phyloP scores from a whole-genome alignment of 768 basidiomycete genomes.

The Boletus sp. region DNA sequence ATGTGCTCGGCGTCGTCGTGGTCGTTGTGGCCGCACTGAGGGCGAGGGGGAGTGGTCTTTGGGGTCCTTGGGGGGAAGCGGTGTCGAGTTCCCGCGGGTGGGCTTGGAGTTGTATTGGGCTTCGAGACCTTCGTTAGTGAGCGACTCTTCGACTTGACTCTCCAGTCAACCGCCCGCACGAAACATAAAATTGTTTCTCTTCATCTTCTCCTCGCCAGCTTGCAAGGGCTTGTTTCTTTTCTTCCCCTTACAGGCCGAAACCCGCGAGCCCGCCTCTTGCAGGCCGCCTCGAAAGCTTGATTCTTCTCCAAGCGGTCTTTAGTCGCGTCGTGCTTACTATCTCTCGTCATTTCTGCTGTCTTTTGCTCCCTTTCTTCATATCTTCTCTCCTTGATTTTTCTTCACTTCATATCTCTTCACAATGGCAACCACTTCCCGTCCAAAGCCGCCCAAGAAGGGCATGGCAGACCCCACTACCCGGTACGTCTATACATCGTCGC shows the following conservation, averaged over 20 bases:
- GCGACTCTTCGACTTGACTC: slow-evolving; percentile 31
- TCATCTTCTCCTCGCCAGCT: slow-evolving; percentile 25
- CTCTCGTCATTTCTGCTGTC: slow-evolving; percentile 35
- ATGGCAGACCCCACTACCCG: slow-evolving; percentile 49
- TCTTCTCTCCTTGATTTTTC: slow-evolving; percentile 31
- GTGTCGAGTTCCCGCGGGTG: slow-evolving; percentile 33
- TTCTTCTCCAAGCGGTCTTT: slow-evolving; percentile 22
- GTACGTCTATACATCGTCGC: slow-evolving; percentile 38
- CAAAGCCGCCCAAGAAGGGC: slow-evolving; percentile 63
- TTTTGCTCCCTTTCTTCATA: slow-evolving; percentile 24
- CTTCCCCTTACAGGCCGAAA: slow-evolving; percentile 17
- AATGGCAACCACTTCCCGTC: slow-evolving; percentile 65
- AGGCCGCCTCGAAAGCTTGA: slow-evolving; percentile 15
- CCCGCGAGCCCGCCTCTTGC: slow-evolving; percentile 19
- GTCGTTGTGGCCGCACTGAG: background rate
- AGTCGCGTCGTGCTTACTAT: slow-evolving; percentile 35
- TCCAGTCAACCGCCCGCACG: slow-evolving; percentile 26
- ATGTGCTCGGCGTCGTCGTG: background rate
- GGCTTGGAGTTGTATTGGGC: slow-evolving; percentile 22
- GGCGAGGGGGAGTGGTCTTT: slow-evolving; percentile 2
- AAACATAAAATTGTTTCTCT: slow-evolving; percentile 28
- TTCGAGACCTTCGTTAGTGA: slow-evolving; percentile 28
- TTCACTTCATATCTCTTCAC: slow-evolving; percentile 18
- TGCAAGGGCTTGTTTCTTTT: slow-evolving; percentile 20
- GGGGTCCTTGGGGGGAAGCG: slow-evolving; percentile 24